Percentiles rank a stretch among this genome's conserved stretches.
Evolutionary conservation across 2,329 filamentous ascomycete genomes (phyloP).

Genomic region (Sphaceloma murrayae): DNA sequence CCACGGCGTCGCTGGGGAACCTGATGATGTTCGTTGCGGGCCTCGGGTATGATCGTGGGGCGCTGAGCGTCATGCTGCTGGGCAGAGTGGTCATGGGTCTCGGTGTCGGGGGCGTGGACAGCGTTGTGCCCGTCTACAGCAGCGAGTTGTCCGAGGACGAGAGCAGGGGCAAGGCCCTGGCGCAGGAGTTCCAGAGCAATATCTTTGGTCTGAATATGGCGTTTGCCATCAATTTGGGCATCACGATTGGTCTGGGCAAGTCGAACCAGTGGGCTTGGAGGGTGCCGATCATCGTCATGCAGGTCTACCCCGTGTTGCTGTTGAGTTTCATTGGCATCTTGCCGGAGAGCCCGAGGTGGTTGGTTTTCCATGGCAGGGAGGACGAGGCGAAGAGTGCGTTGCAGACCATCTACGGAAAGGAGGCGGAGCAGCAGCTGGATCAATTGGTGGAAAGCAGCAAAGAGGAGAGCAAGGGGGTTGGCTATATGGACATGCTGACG

Average conservation of each 20-base stretch:
- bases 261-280: constrained; percentile 53
- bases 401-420: constrained; percentile 41
- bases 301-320: constrained; percentile 47
- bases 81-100: constrained; percentile 47
- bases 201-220: constrained; percentile 54
- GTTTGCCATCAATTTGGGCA: constrained; percentile 49
- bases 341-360: constrained; percentile 51
- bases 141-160: constrained; percentile 49
- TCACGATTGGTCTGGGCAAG: constrained; percentile 47
- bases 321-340: constrained; percentile 44
- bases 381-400: constrained; percentile 45
- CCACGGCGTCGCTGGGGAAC: constrained; percentile 46
- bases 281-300: constrained; percentile 52
- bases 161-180: constrained; percentile 48
- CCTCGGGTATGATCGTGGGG: constrained; percentile 35
- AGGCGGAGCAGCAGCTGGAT: constrained; percentile 40
- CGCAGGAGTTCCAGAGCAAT: constrained; percentile 56
- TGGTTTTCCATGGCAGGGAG: constrained; percentile 42
- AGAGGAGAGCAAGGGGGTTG: constrained; percentile 39
- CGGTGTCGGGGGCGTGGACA: constrained; percentile 52
- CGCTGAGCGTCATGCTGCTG: constrained; percentile 41
- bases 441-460: constrained; percentile 44
- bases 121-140: constrained; percentile 51
- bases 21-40: constrained; percentile 52
- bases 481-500: constrained; percentile 50